phyloP scores from a whole-genome alignment of 345 rosid genomes.

The Heritiera littoralis region DNA sequence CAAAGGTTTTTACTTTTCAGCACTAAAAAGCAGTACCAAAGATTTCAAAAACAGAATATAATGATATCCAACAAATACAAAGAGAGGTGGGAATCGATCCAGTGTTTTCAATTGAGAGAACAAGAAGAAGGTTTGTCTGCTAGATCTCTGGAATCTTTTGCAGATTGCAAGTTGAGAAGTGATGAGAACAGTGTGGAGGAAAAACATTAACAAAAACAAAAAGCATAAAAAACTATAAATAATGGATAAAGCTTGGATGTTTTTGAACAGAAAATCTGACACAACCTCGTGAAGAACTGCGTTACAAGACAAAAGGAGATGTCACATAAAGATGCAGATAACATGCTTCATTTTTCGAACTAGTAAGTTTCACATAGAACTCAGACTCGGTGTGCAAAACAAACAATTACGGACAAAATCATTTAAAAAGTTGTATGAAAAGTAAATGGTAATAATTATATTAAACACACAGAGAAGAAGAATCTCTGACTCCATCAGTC shows the following conservation, averaged over 20 bases:
- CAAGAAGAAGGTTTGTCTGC: slow-evolving; percentile 11
- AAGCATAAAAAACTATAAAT: slow-evolving; percentile 19
- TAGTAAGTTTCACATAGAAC: slow-evolving; percentile 10
- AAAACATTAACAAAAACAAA: slow-evolving; percentile 23
- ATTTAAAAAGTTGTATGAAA: background rate
- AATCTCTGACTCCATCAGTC: background rate
- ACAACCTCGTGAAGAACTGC: slow-evolving; percentile 83
- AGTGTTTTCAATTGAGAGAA: slow-evolving; percentile 17
- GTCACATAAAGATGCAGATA: slow-evolving; percentile 56
- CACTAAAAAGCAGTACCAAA: slow-evolving; percentile 12
- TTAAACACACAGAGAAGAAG: slow-evolving; percentile 13
- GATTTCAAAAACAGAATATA: slow-evolving; percentile 5
- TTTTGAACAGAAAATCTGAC: slow-evolving; percentile 57
- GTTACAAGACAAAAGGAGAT: slow-evolving; percentile 70
- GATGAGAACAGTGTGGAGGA: slow-evolving; percentile 31
- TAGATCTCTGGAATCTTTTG: slow-evolving; percentile 46
- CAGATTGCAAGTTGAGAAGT: slow-evolving; percentile 64
- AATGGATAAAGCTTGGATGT: slow-evolving; percentile 24
- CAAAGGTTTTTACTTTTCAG: background rate
- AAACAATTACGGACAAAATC: slow-evolving; percentile 28
- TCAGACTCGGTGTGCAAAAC: slow-evolving; percentile 10
- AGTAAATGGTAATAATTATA: background rate
- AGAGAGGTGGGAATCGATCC: slow-evolving; percentile 24
- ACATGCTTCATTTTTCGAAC: slow-evolving; percentile 17
- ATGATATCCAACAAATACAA: slow-evolving; percentile 8